A percentile compares a stretch with the other conserved stretches of the same genome.
These are phyloP conservation scores for Ballota nigra DNA, from an alignment of 257 asterid genomes.

Conservation along the genomic window DNA sequence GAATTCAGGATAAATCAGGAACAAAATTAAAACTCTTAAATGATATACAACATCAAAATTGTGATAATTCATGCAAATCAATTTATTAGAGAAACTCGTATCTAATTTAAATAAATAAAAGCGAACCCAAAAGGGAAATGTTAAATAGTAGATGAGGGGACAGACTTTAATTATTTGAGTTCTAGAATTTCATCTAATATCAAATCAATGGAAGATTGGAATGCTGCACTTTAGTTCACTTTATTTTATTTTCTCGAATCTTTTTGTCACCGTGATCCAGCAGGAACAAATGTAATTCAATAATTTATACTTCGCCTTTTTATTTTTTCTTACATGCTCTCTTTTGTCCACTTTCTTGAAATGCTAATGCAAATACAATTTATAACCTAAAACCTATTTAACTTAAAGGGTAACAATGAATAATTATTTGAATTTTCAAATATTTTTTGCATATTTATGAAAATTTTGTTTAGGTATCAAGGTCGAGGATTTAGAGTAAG, in stretches of 20 bases:
- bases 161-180: constrained; percentile 26
- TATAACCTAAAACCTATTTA: too few species aligned
- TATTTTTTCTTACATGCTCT: not conserved
- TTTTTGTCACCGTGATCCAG: not conserved
- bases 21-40: too few species aligned
- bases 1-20: too few species aligned
- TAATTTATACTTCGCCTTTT: too few species aligned
- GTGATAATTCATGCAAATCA: too few species aligned
- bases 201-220: constrained; percentile 24
- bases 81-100: not conserved
- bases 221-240: constrained; percentile 16
- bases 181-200: constrained; percentile 22
- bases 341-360: not conserved
- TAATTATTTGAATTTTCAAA: too few species aligned
- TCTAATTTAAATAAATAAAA: constrained; percentile 14
- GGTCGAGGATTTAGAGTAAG: too few species aligned
- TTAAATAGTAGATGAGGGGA: constrained; percentile 14
- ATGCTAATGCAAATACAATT: too few species aligned
- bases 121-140: constrained; percentile 15
- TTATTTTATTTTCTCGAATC: constrained; percentile 22
- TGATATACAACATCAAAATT: too few species aligned
- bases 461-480: too few species aligned
- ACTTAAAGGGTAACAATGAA: too few species aligned
- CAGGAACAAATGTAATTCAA: not conserved
- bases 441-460: too few species aligned